Evolutionary conservation across 2,329 filamentous ascomycete species (phyloP).

Genomic region (Chrysosporium keratinophilum): DNA sequence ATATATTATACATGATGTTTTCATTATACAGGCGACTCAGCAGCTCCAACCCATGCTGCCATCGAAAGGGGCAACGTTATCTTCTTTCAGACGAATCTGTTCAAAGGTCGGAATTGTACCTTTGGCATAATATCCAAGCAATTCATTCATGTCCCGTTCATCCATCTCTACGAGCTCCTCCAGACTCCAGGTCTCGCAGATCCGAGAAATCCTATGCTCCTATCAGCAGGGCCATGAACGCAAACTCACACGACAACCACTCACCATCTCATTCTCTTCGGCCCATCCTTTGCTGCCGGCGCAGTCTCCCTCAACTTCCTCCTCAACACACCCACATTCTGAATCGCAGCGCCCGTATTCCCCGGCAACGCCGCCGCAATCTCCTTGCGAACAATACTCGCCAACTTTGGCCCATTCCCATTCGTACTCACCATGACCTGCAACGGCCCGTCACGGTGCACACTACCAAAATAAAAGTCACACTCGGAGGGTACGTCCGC

Average conservation of each 20-base stretch:
- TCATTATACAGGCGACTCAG: background rate
- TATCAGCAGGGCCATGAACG: slow-evolving; percentile 1
- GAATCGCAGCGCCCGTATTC: slow-evolving; percentile 75
- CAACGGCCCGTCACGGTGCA: slow-evolving; percentile 86
- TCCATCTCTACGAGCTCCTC: slow-evolving; percentile 68
- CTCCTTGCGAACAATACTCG: slow-evolving; percentile 70
- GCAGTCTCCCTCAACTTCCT: slow-evolving; percentile 68
- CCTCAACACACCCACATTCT: slow-evolving; percentile 69
- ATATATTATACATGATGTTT: too few relatives aligned
- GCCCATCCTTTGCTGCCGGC: slow-evolving; percentile 60
- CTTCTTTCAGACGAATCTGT: slow-evolving; percentile 15
- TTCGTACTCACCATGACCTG: slow-evolving; percentile 99
- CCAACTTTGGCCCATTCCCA: slow-evolving; percentile 84
- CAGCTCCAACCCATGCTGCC: slow-evolving; percentile 23
- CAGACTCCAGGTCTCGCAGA: slow-evolving; percentile 70
- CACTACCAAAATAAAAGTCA: slow-evolving; percentile 96
- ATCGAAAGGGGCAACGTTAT: slow-evolving; percentile 17
- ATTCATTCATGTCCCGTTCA: slow-evolving; percentile 64
- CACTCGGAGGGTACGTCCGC: slow-evolving; percentile 94
- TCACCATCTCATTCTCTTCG: slow-evolving; percentile 83
- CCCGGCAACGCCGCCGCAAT: slow-evolving; percentile 67
- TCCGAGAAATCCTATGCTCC: slow-evolving; percentile 61
- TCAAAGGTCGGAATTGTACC: slow-evolving; percentile 19
- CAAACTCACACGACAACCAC: slow-evolving; percentile 21
- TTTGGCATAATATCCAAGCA: slow-evolving; percentile 56